Conservation (phyloP, 345 rosid species). For the Psidium guajava region DNA sequence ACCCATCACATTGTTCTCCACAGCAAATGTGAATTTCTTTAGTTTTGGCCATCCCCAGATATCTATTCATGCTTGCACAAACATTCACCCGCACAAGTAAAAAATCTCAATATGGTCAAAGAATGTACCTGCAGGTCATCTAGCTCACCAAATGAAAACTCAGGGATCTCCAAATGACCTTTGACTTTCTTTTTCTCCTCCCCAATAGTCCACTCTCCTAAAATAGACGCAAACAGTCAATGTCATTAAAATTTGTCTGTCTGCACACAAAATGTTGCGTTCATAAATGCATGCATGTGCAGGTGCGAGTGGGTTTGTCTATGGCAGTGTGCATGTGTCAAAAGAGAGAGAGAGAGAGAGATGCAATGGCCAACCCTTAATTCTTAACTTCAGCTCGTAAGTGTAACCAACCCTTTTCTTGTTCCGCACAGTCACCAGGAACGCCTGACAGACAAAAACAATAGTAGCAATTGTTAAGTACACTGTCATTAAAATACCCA, state of each 20-base stretch:
- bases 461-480: background rate
- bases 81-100: background rate
- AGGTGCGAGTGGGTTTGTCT: background rate
- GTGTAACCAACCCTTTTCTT: slow-evolving; percentile 87
- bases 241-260: background rate
- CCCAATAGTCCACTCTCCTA: slow-evolving; percentile 74
- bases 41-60: background rate
- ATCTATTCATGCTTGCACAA: background rate
- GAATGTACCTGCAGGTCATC: slow-evolving; percentile 76
- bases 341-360: background rate
- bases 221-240: background rate
- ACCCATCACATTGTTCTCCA: background rate
- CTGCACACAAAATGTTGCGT: background rate
- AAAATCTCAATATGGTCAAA: background rate
- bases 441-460: slow-evolving; percentile 41
- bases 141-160: slow-evolving; percentile 89
- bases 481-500: background rate
- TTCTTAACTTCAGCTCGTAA: slow-evolving; percentile 66
- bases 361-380: slow-evolving; percentile 35
- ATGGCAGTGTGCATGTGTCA: background rate
- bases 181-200: slow-evolving; percentile 53
- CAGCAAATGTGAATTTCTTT: background rate
- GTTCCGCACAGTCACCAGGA: slow-evolving; percentile 80
- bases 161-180: slow-evolving; percentile 63
- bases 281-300: background rate